A percentile compares a stretch with the other conserved stretches of the same genome.
Evolutionary conservation across 1,284 basidiomycete genomes (phyloP).

Genomic region (Ceratobasidium sp.): DNA sequence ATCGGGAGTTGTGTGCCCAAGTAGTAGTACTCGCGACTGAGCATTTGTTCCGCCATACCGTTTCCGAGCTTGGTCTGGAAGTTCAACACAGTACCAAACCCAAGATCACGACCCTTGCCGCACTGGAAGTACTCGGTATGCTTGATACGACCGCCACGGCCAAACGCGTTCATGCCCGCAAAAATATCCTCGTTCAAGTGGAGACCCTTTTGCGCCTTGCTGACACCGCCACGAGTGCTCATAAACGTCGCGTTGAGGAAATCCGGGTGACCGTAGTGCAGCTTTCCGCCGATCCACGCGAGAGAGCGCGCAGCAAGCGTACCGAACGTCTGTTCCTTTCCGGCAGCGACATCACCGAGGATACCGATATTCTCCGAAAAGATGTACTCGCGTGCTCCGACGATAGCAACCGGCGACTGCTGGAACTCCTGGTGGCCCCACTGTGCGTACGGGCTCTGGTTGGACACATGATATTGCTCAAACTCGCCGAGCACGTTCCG

Average conservation of each 20-base stretch:
- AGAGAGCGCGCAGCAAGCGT: constrained; percentile 93
- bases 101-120: constrained; percentile 98
- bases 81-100: constrained; percentile 98
- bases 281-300: constrained; percentile 97
- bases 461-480: constrained; percentile 88
- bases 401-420: constrained; percentile 90
- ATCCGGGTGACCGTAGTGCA: constrained; percentile 99
- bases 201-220: constrained; percentile 98
- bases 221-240: constrained; percentile 97
- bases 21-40: constrained; percentile 99
- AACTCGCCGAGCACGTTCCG: constrained; percentile 96
- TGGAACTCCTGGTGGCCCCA: constrained; percentile 87
- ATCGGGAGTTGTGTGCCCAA: constrained; percentile 98
- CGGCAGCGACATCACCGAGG: constrained; percentile 95
- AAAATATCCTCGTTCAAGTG: constrained; percentile 99
- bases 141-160: constrained; percentile 96
- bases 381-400: constrained; percentile 98
- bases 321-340: constrained; percentile 99
- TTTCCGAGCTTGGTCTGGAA: constrained; percentile 99
- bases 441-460: constrained; percentile 90
- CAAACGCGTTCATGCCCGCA: constrained; percentile 98
- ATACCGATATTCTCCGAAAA: constrained; percentile 99
- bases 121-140: constrained; percentile 99
- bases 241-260: constrained; percentile 98
- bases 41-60: constrained; percentile 99